A percentile compares a stretch with the other conserved stretches of the same genome.
phyloP scores from a whole-genome alignment of 2,329 filamentous ascomycete species.

The Ceratocystis huliohia region DNA sequence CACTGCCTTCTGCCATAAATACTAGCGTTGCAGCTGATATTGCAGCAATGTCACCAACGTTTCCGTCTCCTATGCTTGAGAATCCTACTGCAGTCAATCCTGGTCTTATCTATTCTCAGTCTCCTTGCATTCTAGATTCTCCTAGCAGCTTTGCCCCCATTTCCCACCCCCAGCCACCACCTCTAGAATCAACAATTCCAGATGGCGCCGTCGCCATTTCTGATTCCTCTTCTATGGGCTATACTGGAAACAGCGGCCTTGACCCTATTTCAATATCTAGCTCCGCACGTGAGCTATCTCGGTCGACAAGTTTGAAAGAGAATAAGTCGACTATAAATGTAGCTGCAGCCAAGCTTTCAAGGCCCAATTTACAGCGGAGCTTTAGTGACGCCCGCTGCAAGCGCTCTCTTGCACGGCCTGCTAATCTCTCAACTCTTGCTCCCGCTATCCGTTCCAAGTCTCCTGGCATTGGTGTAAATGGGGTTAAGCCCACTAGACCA shows the following conservation, averaged over 20 bases:
- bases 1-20: neutral
- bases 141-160: slow-evolving; percentile 2
- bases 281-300: slow-evolving; percentile 27
- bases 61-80: slow-evolving; percentile 28
- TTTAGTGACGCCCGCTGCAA: slow-evolving; percentile 42
- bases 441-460: slow-evolving; percentile 32
- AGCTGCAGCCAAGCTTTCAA: slow-evolving; percentile 34
- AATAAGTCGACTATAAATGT: slow-evolving; percentile 34
- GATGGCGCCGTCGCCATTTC: slow-evolving; percentile 3
- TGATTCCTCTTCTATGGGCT: slow-evolving; percentile 16
- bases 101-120: slow-evolving; percentile 43
- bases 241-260: neutral
- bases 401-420: slow-evolving; percentile 30
- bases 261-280: neutral
- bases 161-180: neutral
- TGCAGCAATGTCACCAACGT: slow-evolving; percentile 31
- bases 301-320: slow-evolving; percentile 35
- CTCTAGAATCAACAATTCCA: neutral
- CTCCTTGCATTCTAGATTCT: slow-evolving; percentile 35
- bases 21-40: neutral
- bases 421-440: slow-evolving; percentile 36
- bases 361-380: slow-evolving; percentile 42
- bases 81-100: slow-evolving; percentile 40
- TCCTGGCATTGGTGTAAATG: slow-evolving; percentile 17
- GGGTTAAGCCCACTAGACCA: slow-evolving; percentile 17